Evolutionary conservation across 768 basidiomycete species (phyloP), one percentile per base, ranked within the genome.

Genomic region (Erythrobasidium yunnanense): DNA sequence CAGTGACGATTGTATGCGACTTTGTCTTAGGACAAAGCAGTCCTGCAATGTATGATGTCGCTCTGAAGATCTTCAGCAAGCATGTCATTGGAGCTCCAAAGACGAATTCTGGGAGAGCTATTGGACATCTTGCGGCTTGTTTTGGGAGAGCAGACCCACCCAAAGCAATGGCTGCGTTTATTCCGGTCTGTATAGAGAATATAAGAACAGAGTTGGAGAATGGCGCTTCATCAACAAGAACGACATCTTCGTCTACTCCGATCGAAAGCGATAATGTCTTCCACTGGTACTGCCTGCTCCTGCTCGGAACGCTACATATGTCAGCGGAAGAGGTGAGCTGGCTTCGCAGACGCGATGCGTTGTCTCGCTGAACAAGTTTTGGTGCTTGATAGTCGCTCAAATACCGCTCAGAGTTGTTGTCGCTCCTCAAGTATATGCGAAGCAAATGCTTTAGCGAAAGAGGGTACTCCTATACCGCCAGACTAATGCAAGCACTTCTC

Each of bases 61-160:
- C 88, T 13, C 79, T 96, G 70, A 86, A 87, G 70, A 80, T 93
- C 49, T 84, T 91, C 45, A 86, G 81, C 71, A 84, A 91, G 57
- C 93, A 95, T 73, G 87, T 84, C 0, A 88, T 86, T n/a, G 84
- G 87, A 1, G 90, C 90, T 69, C 86, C 86, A 2, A 88, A 89
- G 72, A 85, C 88, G 45, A 96, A 95, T 75, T 83, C 88, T n/a
- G 88, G 92, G 55, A 81, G 85, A 62, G 87, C 90, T 2, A 87
- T 95, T 70, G 88, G 89, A 0, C 88, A 91, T 69, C 82, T 96
- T 11, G 82, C 96, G 35, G 83, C 85, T 18, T 88, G 87, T 70
- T 80, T 96, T 29, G 87, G 90, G 1, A 82, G 87, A 38, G 85
- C 86, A 13, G 81, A 83, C 65, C 86, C 91, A 13, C 80, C 81